Conservation (phyloP, 139 green algal species). For the Coelastrella sp. region DNA sequence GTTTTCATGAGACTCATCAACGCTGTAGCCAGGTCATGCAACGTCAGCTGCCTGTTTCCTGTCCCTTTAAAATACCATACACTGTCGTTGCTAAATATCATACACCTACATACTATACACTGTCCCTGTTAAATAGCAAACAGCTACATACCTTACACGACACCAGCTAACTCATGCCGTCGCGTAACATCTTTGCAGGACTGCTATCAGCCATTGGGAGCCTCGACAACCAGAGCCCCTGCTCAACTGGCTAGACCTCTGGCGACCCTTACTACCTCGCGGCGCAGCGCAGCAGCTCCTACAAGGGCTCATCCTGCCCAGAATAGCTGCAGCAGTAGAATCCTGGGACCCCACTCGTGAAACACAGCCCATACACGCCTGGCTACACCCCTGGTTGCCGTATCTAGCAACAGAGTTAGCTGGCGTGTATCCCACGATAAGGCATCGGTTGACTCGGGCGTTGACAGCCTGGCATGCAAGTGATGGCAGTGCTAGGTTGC, state of each 20-base stretch:
- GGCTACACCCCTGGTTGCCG: conserved; percentile 98
- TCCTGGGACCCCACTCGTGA: conserved; percentile 92
- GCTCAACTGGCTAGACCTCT: conserved; percentile 88
- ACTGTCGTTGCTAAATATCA: no score
- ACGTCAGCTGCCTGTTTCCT: no score
- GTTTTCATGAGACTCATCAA: no score
- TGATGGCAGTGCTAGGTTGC: conserved; percentile 79
- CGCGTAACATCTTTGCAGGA: background rate
- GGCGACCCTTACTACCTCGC: conserved; percentile 75
- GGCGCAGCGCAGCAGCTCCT: conserved; percentile 73
- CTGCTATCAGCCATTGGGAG: conserved; percentile 81
- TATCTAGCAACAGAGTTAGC: conserved; percentile 80
- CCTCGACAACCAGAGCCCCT: conserved; percentile 85
- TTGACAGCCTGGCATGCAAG: conserved; percentile 85
- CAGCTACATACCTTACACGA: background rate
- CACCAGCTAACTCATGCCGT: background rate
- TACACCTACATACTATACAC: no score
- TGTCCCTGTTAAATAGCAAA: background rate
- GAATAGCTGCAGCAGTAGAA: conserved; percentile 81
- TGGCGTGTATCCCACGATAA: conserved; percentile 90
- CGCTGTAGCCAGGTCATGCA: no score
- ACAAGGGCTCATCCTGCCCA: conserved; percentile 87
- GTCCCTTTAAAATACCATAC: no score
- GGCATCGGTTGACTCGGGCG: conserved; percentile 24
- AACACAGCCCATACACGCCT: conserved; percentile 91